phyloP scores from a whole-genome alignment of 2,329 filamentous ascomycete genomes.

The Diaporthe sp. region DNA sequence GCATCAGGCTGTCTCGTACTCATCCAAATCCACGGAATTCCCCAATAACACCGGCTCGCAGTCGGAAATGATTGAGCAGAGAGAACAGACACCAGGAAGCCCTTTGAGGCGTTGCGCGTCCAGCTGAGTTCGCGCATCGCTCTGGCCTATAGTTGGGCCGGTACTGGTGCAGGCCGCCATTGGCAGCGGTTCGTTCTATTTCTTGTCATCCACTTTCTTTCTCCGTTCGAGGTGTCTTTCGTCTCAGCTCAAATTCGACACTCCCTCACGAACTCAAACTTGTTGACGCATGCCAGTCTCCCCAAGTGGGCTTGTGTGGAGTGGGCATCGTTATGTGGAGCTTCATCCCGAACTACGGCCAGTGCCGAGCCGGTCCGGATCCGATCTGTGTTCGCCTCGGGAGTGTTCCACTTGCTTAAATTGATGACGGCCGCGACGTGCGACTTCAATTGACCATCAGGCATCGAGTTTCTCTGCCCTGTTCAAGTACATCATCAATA shows the following conservation, averaged over 20 bases:
- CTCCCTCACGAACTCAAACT: not conserved
- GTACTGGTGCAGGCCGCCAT: too few species aligned
- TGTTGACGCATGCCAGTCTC: not conserved
- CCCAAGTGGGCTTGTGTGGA: not conserved
- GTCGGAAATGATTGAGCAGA: not conserved
- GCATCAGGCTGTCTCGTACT: not conserved
- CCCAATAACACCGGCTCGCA: not conserved
- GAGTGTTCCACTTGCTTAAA: not conserved
- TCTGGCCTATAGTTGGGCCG: not conserved
- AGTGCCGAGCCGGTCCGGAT: slow-evolving; percentile 23
- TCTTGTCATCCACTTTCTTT: not conserved
- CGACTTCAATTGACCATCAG: not conserved
- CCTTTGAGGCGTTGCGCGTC: not conserved
- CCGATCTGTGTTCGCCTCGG: slow-evolving; percentile 1
- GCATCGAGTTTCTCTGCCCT: too few species aligned
- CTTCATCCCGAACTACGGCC: slow-evolving; percentile 20
- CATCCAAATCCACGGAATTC: not conserved
- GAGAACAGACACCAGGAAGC: not conserved
- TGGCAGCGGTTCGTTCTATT: not conserved
- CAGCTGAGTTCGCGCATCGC: not conserved
- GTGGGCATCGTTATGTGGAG: slow-evolving; percentile 8
- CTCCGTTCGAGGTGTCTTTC: not conserved
- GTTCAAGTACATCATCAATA: not conserved
- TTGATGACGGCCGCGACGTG: not conserved
- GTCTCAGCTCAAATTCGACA: not conserved